Percentiles rank a stretch among this genome's conserved stretches.
Conservation (phyloP, 148 eudicot species). For the Rhododendron henanense region DNA sequence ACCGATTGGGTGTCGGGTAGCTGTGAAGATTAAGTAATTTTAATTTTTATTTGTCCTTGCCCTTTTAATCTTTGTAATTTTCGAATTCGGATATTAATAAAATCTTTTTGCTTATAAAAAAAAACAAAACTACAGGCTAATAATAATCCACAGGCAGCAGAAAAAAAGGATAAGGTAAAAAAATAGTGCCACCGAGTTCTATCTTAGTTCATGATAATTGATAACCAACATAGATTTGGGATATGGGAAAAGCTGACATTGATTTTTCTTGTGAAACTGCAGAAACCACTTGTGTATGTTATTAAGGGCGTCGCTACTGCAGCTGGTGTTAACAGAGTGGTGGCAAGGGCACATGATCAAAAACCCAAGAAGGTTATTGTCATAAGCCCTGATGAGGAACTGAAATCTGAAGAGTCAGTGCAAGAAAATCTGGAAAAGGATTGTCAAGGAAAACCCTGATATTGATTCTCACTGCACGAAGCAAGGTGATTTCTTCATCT, state of each 20-base stretch:
- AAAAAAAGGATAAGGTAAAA: slow-evolving; percentile 43
- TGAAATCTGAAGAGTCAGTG: slow-evolving; percentile 9
- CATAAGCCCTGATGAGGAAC: slow-evolving; percentile 22
- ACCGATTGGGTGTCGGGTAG: too few species aligned
- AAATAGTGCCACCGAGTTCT: not conserved
- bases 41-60: too few species aligned
- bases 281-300: slow-evolving; percentile 24
- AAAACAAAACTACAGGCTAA: slow-evolving; percentile 16
- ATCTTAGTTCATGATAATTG: not conserved
- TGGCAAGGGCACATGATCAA: not conserved
- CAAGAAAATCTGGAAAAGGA: slow-evolving; percentile 27
- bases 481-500: too few species aligned
- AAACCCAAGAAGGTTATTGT: slow-evolving; percentile 37
- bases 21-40: too few species aligned
- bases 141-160: slow-evolving; percentile 39
- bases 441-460: too few species aligned
- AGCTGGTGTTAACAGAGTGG: not conserved
- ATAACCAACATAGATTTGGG: not conserved
- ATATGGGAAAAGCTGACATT: not conserved
- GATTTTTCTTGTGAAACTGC: slow-evolving; percentile 1
- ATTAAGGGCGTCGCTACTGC: slow-evolving; percentile 8
- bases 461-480: too few species aligned
- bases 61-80: too few species aligned
- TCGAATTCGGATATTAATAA: too few species aligned
- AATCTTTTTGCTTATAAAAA: too few species aligned